phyloP scores from a whole-genome alignment of 208 protist genomes.

The Porcisia deanei region DNA sequence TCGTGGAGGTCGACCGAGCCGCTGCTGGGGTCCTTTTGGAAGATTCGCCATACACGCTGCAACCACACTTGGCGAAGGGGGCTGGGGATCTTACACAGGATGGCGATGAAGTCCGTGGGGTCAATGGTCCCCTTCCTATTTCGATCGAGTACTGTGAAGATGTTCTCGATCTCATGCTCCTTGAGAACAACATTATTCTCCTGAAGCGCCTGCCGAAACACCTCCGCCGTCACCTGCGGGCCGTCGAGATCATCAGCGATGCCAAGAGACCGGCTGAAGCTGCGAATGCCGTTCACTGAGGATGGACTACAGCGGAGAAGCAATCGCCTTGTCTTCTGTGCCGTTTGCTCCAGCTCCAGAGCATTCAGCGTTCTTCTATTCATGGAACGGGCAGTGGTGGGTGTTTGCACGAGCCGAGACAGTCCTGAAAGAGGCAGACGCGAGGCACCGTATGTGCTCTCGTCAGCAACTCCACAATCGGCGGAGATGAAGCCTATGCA shows the following conservation, averaged over 20 bases:
- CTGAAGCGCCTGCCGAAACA: constrained; percentile 41
- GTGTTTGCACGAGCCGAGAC: neutral
- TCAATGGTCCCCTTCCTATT: constrained; percentile 53
- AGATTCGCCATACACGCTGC: constrained; percentile 57
- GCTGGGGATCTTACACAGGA: constrained; percentile 51
- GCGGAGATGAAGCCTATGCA: neutral
- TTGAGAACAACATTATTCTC: constrained; percentile 53
- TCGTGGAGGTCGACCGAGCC: constrained; percentile 44
- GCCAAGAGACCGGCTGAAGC: constrained; percentile 67
- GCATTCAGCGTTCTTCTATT: constrained; percentile 24
- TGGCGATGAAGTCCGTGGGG: constrained; percentile 71
- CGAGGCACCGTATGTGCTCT: neutral
- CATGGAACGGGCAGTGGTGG: neutral
- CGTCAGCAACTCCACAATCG: neutral
- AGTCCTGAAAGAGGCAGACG: neutral
- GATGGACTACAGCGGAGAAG: constrained; percentile 39
- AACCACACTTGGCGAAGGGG: constrained; percentile 64
- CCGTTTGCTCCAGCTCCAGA: constrained; percentile 18
- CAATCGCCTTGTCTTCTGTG: constrained; percentile 56
- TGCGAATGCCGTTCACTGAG: constrained; percentile 74
- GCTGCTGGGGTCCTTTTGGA: constrained; percentile 38
- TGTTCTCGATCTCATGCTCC: constrained; percentile 52
- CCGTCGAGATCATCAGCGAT: constrained; percentile 70
- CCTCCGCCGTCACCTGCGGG: constrained; percentile 30
- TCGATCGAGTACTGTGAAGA: constrained; percentile 68